Conservation (phyloP, 2,329 filamentous ascomycete genomes). For the Fusarium neocosmosporiellum region DNA sequence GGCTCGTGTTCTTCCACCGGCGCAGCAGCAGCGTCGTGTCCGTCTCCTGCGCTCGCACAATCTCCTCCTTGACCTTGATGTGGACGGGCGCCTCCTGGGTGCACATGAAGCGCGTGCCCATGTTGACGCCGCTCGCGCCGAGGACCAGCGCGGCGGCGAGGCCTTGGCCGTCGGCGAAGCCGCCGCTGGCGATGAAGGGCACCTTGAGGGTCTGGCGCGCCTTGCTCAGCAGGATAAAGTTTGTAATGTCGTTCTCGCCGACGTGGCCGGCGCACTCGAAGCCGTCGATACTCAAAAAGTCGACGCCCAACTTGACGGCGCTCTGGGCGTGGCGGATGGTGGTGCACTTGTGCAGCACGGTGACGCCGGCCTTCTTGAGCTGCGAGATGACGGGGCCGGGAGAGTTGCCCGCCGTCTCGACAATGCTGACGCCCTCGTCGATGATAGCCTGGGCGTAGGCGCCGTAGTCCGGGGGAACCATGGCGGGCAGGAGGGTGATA, state of each 20-base stretch:
- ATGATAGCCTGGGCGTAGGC: constrained; percentile 94
- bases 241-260: constrained; percentile 87
- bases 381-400: constrained; percentile 91
- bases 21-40: constrained; percentile 90
- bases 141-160: constrained; percentile 90
- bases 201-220: constrained; percentile 86
- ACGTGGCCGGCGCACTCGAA: constrained; percentile 97
- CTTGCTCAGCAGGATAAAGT: constrained; percentile 86
- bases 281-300: constrained; percentile 96
- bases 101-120: constrained; percentile 98
- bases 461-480: constrained; percentile 90
- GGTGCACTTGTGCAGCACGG: constrained; percentile 96
- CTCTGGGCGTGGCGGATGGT: constrained; percentile 93
- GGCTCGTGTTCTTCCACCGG: constrained; percentile 91
- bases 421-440: constrained; percentile 89
- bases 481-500: constrained; percentile 89
- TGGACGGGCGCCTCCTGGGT: constrained; percentile 95
- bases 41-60: constrained; percentile 88
- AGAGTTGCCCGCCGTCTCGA: constrained; percentile 90
- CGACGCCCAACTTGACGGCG: constrained; percentile 92
- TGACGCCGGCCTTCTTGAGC: constrained; percentile 83
- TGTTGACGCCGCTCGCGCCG: constrained; percentile 95
- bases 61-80: constrained; percentile 91
- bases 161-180: constrained; percentile 94
- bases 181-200: constrained; percentile 95